These are phyloP conservation scores for Talaromyces islandicus DNA, from an alignment of 2,329 filamentous ascomycete species.

Conservation along the genomic window DNA sequence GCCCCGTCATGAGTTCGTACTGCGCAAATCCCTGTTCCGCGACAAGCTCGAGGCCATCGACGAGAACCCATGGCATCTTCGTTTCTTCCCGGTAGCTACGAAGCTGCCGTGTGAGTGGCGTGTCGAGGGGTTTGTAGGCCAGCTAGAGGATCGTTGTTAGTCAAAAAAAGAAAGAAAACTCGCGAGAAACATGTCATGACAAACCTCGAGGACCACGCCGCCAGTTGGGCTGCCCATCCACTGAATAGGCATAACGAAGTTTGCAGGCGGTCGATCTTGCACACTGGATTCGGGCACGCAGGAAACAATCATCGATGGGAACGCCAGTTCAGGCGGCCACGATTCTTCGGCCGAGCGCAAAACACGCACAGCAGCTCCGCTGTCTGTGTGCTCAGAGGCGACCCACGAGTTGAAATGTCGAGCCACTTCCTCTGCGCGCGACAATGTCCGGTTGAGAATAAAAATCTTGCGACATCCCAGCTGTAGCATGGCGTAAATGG, in stretches of 20 bases:
- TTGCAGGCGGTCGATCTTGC: conserved; percentile 57
- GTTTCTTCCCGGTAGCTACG: conserved; percentile 53
- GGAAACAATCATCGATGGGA: conserved; percentile 68
- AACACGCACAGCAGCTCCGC: conserved; percentile 42
- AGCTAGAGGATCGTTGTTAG: conserved; percentile 17
- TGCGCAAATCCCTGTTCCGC: conserved; percentile 76
- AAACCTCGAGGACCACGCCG: conserved; percentile 66
- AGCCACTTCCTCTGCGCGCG: conserved; percentile 63
- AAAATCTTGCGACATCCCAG: conserved; percentile 71
- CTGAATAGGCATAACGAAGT: conserved; percentile 61
- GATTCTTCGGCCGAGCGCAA: conserved; percentile 52
- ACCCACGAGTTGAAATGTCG: conserved; percentile 58
- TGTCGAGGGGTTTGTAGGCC: conserved; percentile 67
- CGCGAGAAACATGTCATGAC: neutral
- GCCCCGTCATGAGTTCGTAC: conserved; percentile 73
- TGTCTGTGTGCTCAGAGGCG: conserved; percentile 32
- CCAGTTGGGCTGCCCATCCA: conserved; percentile 71
- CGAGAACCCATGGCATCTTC: conserved; percentile 57
- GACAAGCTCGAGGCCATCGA: conserved; percentile 69
- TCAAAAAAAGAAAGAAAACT: neutral
- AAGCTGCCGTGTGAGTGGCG: conserved; percentile 64
- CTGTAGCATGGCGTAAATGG: conserved; percentile 72
- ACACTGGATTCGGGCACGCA: conserved; percentile 69
- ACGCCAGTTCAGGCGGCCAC: conserved; percentile 59
- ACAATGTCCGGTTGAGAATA: conserved; percentile 64